Evolutionary conservation across 2,329 filamentous ascomycete species (phyloP), one percentile per base, ranked within the genome.

Genomic region (Atkinsonella hypoxylon): DNA sequence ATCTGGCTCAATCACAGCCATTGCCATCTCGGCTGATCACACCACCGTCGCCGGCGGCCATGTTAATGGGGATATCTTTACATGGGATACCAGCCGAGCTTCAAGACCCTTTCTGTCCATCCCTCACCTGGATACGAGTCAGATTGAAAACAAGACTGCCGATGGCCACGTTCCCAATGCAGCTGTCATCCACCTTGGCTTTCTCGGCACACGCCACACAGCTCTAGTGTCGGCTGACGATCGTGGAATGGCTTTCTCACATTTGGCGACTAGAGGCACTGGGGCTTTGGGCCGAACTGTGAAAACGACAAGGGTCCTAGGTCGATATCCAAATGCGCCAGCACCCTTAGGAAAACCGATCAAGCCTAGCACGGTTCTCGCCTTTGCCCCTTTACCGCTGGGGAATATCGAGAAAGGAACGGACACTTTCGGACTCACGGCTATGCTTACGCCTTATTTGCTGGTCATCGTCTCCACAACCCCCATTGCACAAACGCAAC

Each of bases 391-490:
- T 11, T 72, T 97, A 34, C 93, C 94, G 0, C 75, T 98, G 0
- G 93, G 93, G n/a, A 98, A 97, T 61, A 81, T 94, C 2, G 90
- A 95, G 63, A 84, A 91, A 56, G 78, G 83, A 6, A 95, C 89
- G 2, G 93, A 98, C 64, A 76, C 77, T 3, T 80, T 98, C 73
- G 93, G 93, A 0, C 69, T 98, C 51, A 96, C 94, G 42, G 94
- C 94, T 5, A 89, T 98, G 76, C 74, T 98, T 51, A 98, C 93
- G 0, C 93, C 93, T 0, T 97, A 98, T 66, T 73, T 98, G 4
- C 74, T 98, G 39, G 93, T 98, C 38, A 90, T 98, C 59, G 93
- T 98, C 12, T 98, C 94, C 0, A 98, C 93, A 0, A 98, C 91
- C 0, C 93, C 93, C 0, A 78, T 97, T 36, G 93, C 94, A 4